Conservation (phyloP, 495 filamentous ascomycete genomes). For the Aspergillus baeticus region DNA sequence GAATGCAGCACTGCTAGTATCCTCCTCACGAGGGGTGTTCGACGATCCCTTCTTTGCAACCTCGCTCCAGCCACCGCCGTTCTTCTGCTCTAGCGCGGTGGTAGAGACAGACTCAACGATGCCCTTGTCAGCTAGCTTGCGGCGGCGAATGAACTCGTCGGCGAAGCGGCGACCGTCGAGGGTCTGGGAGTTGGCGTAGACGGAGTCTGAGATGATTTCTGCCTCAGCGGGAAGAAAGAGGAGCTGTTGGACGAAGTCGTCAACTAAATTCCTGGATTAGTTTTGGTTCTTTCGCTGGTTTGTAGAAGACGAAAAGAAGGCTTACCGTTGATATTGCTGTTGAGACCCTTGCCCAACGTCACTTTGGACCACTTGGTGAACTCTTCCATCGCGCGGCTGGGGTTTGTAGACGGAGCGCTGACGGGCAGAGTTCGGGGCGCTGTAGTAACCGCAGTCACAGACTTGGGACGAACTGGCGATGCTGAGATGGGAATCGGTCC, state of each 20-base stretch:
- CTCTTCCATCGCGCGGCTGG: constrained; percentile 71
- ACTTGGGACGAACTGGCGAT: constrained; percentile 39
- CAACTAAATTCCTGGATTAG: constrained; percentile 58
- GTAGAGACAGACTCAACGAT: constrained; percentile 57
- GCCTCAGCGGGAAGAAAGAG: constrained; percentile 71
- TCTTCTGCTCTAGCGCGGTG: constrained; percentile 45
- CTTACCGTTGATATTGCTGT: constrained; percentile 60
- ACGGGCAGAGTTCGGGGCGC: constrained; percentile 37
- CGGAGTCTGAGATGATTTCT: constrained; percentile 81
- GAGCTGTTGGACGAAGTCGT: constrained; percentile 75
- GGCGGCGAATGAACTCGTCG: constrained; percentile 89
- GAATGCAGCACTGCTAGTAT: constrained; percentile 63
- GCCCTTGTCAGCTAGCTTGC: constrained; percentile 88
- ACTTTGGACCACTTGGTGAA: constrained; percentile 89
- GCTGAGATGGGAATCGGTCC: constrained; percentile 42
- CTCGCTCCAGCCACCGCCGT: constrained; percentile 85
- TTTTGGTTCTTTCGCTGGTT: too few species aligned
- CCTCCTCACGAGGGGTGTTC: constrained; percentile 49
- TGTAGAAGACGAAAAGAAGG: too few species aligned
- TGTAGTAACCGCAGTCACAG: constrained; percentile 26
- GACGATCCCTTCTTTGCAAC: constrained; percentile 86
- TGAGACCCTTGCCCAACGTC: constrained; percentile 62
- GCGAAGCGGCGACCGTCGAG: constrained; percentile 92
- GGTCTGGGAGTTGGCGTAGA: constrained; percentile 80
- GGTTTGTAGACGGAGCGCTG: constrained; percentile 38